phyloP scores from a whole-genome alignment of 2,329 filamentous ascomycete genomes.

The Fusarium hostae region DNA sequence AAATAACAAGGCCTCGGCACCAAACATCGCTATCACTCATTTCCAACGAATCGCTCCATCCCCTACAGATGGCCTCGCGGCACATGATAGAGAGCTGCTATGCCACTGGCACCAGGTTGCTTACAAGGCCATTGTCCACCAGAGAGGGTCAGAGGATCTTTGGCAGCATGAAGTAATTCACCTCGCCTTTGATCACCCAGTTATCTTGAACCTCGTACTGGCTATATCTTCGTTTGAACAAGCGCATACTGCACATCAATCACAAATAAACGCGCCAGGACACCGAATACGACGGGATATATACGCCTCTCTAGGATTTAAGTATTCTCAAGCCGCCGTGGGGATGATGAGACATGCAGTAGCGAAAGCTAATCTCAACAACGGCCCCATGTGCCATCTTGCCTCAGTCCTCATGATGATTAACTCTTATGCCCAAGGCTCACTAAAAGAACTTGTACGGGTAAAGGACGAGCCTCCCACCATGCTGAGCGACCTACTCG shows the following conservation, averaged over 20 bases:
- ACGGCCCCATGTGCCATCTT: neutral
- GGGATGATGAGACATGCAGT: neutral
- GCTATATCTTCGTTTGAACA: neutral
- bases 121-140: neutral
- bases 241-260: neutral
- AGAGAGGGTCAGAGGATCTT: neutral
- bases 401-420: conserved; percentile 11
- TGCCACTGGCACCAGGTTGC: neutral
- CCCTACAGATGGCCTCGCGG: neutral
- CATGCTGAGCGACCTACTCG: neutral
- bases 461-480: neutral
- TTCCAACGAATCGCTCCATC: neutral
- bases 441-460: neutral
- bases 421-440: conserved; percentile 2
- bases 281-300: neutral
- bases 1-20: neutral
- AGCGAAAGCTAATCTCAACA: neutral
- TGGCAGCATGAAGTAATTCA: neutral
- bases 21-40: neutral
- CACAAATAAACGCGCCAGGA: neutral
- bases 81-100: neutral
- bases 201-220: neutral
- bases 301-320: neutral
- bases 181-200: neutral
- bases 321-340: neutral